A percentile compares a stretch with the other conserved stretches of the same genome.
These are phyloP conservation scores for Colletotrichum agaves DNA, from an alignment of 2,329 filamentous ascomycete genomes.

Conservation along the genomic window DNA sequence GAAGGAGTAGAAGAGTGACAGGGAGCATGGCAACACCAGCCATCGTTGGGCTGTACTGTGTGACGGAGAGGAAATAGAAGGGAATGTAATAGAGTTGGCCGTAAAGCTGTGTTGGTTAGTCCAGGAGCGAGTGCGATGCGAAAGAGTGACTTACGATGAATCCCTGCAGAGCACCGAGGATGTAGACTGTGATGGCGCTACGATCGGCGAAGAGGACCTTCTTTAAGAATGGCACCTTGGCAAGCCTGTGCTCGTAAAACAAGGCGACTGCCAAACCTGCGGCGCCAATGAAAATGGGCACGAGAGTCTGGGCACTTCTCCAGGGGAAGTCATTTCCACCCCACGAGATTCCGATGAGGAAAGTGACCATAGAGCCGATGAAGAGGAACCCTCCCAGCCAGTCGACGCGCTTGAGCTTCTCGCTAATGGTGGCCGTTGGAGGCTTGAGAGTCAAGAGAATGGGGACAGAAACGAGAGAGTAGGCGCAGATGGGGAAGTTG, in stretches of 20 bases:
- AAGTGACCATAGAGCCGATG: conserved; percentile 53
- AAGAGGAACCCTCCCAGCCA: conserved; percentile 58
- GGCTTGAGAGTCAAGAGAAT: conserved; percentile 55
- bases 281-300: conserved; percentile 56
- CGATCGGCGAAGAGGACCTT: conserved; percentile 45
- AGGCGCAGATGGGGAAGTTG: conserved; percentile 56
- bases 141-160: conserved; percentile 44
- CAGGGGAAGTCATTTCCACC: conserved; percentile 57
- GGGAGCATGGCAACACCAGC: conserved; percentile 50
- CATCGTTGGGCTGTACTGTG: conserved; percentile 45
- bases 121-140: not conserved
- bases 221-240: conserved; percentile 47
- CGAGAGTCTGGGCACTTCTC: conserved; percentile 51
- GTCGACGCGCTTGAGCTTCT: conserved; percentile 55
- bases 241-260: conserved; percentile 49
- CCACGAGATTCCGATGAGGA: conserved; percentile 60
- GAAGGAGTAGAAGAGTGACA: conserved; percentile 45
- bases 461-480: conserved; percentile 52
- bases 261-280: conserved; percentile 50
- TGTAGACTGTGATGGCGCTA: conserved; percentile 45
- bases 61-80: conserved; percentile 52
- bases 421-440: conserved; percentile 43
- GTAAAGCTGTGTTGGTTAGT: conserved; percentile 40
- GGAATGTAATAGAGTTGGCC: conserved; percentile 49
- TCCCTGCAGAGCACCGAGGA: conserved; percentile 47